Conservation (phyloP, 2,329 filamentous ascomycete species). For the Colletotrichum sp. region DNA sequence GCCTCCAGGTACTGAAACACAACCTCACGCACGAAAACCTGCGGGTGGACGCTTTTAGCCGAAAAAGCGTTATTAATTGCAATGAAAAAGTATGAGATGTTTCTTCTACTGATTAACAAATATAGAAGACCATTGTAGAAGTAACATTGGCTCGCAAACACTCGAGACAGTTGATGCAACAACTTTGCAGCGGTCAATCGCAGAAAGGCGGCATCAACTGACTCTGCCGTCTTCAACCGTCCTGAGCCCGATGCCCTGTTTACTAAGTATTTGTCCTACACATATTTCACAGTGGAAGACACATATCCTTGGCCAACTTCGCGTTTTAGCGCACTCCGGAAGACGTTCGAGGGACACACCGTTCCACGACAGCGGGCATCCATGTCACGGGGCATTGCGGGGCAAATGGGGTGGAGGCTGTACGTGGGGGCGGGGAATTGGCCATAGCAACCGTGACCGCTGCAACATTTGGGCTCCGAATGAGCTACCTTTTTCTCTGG, state of each 20-base stretch:
- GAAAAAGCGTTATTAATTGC: background rate
- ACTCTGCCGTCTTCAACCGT: background rate
- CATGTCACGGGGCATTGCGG: background rate
- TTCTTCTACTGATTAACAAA: background rate
- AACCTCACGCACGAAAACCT: background rate
- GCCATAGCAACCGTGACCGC: background rate
- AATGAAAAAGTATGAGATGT: background rate
- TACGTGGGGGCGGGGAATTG: slow-evolving; percentile 9
- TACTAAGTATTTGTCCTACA: background rate
- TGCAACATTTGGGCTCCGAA: background rate
- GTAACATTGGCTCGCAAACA: background rate
- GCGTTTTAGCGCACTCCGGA: background rate
- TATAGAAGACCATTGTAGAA: background rate
- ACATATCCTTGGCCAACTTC: background rate
- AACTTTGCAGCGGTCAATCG: background rate
- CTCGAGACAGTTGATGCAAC: background rate
- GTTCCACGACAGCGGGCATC: background rate
- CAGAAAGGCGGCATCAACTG: background rate
- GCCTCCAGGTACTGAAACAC: background rate
- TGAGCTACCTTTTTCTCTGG: background rate
- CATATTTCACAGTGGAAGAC: background rate
- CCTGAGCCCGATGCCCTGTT: background rate
- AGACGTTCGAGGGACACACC: background rate
- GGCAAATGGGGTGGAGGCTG: background rate
- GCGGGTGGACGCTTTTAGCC: background rate